Base-by-base conservation (phyloP, 202 grass and related monocot genomes). In the Hordeum pubiflorum region DNA sequence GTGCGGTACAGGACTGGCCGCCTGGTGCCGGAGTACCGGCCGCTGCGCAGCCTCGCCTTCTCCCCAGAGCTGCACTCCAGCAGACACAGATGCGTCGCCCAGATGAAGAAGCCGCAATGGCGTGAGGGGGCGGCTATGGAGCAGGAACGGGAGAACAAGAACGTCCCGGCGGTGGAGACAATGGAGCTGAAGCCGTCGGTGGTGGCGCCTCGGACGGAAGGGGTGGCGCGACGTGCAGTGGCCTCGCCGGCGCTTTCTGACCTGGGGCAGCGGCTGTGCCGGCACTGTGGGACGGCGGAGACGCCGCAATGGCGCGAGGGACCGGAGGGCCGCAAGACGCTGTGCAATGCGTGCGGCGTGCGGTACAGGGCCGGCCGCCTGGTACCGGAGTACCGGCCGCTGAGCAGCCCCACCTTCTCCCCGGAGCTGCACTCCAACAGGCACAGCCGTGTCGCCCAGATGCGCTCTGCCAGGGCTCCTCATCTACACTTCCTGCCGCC, bases 21-120 rank as follows among this genome's bases (percentile, higher is more conserved):
- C 24, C 87, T 96, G 2, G 79, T 90, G 63, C 86, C 86, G 46
- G 93, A 97, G 90, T 97, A 93, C 84, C 73, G 90, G 52, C 86
- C 88, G 41, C 75, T 76, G 1, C 63, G 56, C 0, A 97, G 86
- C 81, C 88, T 88, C 1, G 87, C 88, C 18, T 92, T 90, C 56
- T 69, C 86, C 10, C 88, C 88, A 37, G 86, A 87, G 67, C 79
- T 91, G 79, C 93, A 93, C 84, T 91, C 86, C 58, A 92, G 89
- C 79, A 80, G 34, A 18, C 93, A 89, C 75, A 36, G 75, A 75
- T 81, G 78, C 77, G 58, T 92, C 44, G 44, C 14, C 4, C 31
- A 20, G 55, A 58, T 3, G 20, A 23, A 10, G 55, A 58, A 4
- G 55, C 55, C 55, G 20, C 20, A 58, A 3, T 23, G 20, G 55